Evolutionary conservation across 768 basidiomycete genomes (phyloP).

Genomic region (Tylopilus sp.): DNA sequence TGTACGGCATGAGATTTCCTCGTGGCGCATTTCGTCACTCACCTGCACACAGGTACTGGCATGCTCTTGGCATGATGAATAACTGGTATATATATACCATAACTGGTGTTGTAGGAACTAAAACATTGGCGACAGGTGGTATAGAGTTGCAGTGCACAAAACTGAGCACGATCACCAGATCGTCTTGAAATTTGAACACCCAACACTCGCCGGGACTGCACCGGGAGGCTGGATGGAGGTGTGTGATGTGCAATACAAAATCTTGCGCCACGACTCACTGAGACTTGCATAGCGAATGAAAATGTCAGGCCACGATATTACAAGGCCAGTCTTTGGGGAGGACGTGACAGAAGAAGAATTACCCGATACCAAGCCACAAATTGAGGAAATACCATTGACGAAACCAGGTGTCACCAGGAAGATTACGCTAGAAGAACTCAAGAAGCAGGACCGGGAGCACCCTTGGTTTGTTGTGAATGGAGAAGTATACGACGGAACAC

Average conservation of each 20-base stretch:
- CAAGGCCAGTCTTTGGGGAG: conserved; percentile 38
- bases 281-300: conserved; percentile 39
- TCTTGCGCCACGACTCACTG: not conserved
- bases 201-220: conserved; percentile 46
- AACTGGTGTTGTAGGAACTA: too few relatives aligned
- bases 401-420: conserved; percentile 42
- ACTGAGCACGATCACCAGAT: conserved; percentile 24
- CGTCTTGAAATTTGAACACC: conserved; percentile 52
- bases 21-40: not conserved
- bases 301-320: conserved; percentile 40
- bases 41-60: conserved; percentile 37
- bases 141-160: conserved; percentile 47
- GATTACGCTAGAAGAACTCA: conserved; percentile 44
- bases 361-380: not conserved
- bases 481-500: conserved; percentile 53
- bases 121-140: conserved; percentile 42
- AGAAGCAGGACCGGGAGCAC: conserved; percentile 32
- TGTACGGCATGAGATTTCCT: conserved; percentile 33
- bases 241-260: not conserved
- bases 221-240: conserved; percentile 62
- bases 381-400: conserved; percentile 38
- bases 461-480: conserved; percentile 55
- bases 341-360: not conserved
- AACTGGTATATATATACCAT: conserved; percentile 28
- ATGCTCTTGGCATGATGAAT: conserved; percentile 62